Evolutionary conservation across 2,329 filamentous ascomycete species (phyloP), one percentile per base, ranked within the genome.

Genomic region (Pyricularia grisea): DNA sequence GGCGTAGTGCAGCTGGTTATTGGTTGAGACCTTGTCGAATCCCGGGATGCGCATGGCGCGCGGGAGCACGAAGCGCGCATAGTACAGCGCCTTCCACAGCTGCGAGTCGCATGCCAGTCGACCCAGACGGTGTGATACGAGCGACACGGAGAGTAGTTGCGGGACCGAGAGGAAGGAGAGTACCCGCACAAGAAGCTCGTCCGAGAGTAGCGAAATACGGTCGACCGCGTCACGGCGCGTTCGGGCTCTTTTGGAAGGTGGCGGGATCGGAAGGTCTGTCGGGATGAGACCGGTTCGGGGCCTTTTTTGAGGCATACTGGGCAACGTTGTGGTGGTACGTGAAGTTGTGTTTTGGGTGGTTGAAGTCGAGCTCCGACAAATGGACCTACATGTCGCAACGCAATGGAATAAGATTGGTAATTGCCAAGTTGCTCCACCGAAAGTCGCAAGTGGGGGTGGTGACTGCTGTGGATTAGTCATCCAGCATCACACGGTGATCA

Each of bases 1-100:
- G 4, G 82, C 79, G 72, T 82, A 84, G 63, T 83, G 80, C 11
- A 84, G 73, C 70, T 79, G 81, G 20, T 27, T 66, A 28, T 42
- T 33, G 27, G 55, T 77, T 77, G 23, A 23, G 17, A 31, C 23
- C 27, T 25, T 17, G 33, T 30, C 50, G 69, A 90, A 85, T 27
- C 90, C 90, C 0, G 92, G 91, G 69, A 94, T 88, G 70, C 91
- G 88, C 73, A 91, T 85, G 50, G 91, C 91, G 75, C 93, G 88
- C 58, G 93, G 93, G 50, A 92, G 85, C 33, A 97, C 92, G 78
- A 97, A 98, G 71, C 91, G 89, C 30, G 88, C 85, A 79, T 96
- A 97, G 79, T 97, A 99, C 67, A 93, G 87, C 17, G 86, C 85
- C 77, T 94, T 95, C 95, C 95, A 99, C 69, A 98, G 81, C 76